phyloP scores from a whole-genome alignment of 495 filamentous ascomycete genomes.

The Tuber aestivum region DNA sequence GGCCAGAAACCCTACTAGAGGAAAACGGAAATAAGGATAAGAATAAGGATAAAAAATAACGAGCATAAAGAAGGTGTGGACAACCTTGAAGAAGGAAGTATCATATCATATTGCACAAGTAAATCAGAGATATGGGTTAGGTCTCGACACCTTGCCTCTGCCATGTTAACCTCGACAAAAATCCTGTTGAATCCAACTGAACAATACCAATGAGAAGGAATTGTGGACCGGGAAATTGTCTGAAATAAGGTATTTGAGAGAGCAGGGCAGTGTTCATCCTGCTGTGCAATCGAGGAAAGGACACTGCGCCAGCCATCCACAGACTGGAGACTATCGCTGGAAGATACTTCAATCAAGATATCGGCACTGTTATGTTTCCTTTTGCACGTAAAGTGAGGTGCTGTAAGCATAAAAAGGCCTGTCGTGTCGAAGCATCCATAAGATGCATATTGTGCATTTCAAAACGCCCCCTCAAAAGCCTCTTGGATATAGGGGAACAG shows the following conservation, averaged over 20 bases:
- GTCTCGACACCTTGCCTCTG: background rate
- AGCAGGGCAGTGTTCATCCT: background rate
- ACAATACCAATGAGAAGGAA: background rate
- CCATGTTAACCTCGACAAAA: conserved; percentile 2
- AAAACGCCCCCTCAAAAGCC: conserved; percentile 8
- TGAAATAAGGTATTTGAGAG: background rate
- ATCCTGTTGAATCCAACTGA: background rate
- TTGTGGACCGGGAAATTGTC: background rate
- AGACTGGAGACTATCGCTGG: background rate
- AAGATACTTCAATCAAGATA: conserved; percentile 19
- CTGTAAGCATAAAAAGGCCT: too few species aligned
- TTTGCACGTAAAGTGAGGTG: background rate
- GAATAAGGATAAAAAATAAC: background rate
- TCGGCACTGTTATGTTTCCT: conserved; percentile 10
- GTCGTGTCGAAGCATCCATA: too few species aligned
- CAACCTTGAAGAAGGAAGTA: background rate
- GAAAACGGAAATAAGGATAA: background rate
- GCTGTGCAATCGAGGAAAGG: background rate
- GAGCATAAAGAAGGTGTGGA: background rate
- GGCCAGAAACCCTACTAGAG: background rate
- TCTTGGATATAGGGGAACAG: background rate
- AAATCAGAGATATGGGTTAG: background rate
- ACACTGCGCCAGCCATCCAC: background rate
- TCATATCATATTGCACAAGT: background rate
- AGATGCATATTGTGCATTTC: background rate